Percentiles rank a stretch among this genome's conserved stretches.
Conservation (phyloP, 2,329 filamentous ascomycete species). For the Colletotrichum sp. region DNA sequence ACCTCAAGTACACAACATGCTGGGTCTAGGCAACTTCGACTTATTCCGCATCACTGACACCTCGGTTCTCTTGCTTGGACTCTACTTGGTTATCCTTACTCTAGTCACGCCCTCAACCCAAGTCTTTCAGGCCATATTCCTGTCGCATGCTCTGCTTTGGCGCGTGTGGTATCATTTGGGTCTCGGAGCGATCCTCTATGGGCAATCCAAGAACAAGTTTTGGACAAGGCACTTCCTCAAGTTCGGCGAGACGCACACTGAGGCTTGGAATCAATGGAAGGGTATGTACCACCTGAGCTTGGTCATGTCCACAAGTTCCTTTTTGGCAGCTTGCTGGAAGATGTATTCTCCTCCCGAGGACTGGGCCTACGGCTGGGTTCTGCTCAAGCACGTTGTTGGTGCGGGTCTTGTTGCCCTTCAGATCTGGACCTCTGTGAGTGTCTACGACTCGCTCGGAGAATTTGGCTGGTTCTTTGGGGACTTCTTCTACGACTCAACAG, state of each 20-base stretch:
- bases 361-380: constrained; percentile 84
- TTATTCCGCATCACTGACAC: constrained; percentile 87
- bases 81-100: constrained; percentile 77
- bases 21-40: constrained; percentile 86
- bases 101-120: constrained; percentile 79
- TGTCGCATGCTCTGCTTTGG: constrained; percentile 81
- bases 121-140: constrained; percentile 78
- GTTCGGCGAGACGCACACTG: constrained; percentile 86
- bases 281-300: constrained; percentile 93
- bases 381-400: constrained; percentile 88
- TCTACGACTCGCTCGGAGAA: constrained; percentile 94
- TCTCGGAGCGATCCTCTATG: constrained; percentile 82
- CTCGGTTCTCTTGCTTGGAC: constrained; percentile 75
- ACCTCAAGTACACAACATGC: constrained; percentile 77
- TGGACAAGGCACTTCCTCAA: constrained; percentile 99
- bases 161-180: constrained; percentile 92
- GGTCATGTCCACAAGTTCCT: constrained; percentile 86
- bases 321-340: constrained; percentile 93
- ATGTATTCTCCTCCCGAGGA: constrained; percentile 88
- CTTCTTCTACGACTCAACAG: constrained; percentile 92
- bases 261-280: constrained; percentile 99
- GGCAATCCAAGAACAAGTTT: constrained; percentile 87
- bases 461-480: constrained; percentile 99
- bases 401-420: constrained; percentile 82
- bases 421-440: constrained; percentile 89